phyloP scores from a whole-genome alignment of 148 eudicot species.

The Rhododendron mucronatum region DNA sequence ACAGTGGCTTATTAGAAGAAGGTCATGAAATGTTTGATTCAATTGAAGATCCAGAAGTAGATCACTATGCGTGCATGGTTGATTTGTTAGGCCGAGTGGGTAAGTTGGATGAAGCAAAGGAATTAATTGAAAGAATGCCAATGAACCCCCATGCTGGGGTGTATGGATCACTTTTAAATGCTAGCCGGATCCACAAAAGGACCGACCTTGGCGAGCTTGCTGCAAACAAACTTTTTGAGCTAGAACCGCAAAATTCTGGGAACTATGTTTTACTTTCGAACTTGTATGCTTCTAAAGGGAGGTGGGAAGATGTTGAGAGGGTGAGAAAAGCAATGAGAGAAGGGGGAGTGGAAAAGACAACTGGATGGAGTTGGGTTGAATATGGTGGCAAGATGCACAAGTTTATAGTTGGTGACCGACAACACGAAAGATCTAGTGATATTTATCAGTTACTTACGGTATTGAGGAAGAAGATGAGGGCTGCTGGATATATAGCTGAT shows the following conservation, averaged over 20 bases:
- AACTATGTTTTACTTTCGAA: slow-evolving; percentile 59
- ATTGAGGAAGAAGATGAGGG: slow-evolving; percentile 38
- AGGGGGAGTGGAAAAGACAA: slow-evolving; percentile 44
- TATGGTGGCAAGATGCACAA: slow-evolving; percentile 48
- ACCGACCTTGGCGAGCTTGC: slow-evolving; percentile 59
- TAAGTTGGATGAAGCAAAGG: slow-evolving; percentile 51
- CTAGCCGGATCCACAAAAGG: slow-evolving; percentile 53
- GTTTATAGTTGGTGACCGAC: slow-evolving; percentile 52
- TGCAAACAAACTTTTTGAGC: slow-evolving; percentile 56
- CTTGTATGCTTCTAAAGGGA: slow-evolving; percentile 47
- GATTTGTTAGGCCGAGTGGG: slow-evolving; percentile 67
- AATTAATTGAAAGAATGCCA: slow-evolving; percentile 46
- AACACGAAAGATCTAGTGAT: slow-evolving; percentile 41
- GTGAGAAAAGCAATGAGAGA: slow-evolving; percentile 40
- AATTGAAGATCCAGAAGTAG: slow-evolving; percentile 42
- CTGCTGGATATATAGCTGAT: slow-evolving; percentile 49
- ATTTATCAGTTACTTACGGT: slow-evolving; percentile 39
- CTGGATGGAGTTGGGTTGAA: slow-evolving; percentile 67
- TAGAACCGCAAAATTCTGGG: slow-evolving; percentile 63
- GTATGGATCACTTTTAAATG: slow-evolving; percentile 62
- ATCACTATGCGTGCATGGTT: slow-evolving; percentile 70
- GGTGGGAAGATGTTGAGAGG: slow-evolving; percentile 58
- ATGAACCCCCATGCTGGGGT: slow-evolving; percentile 58
- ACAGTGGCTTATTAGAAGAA: slow-evolving; percentile 49
- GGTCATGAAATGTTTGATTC: slow-evolving; percentile 45